A percentile compares a stretch with the other conserved stretches of the same genome.
Evolutionary conservation across 495 filamentous ascomycete genomes (phyloP).

Genomic region (Trichoderma asperelloides): DNA sequence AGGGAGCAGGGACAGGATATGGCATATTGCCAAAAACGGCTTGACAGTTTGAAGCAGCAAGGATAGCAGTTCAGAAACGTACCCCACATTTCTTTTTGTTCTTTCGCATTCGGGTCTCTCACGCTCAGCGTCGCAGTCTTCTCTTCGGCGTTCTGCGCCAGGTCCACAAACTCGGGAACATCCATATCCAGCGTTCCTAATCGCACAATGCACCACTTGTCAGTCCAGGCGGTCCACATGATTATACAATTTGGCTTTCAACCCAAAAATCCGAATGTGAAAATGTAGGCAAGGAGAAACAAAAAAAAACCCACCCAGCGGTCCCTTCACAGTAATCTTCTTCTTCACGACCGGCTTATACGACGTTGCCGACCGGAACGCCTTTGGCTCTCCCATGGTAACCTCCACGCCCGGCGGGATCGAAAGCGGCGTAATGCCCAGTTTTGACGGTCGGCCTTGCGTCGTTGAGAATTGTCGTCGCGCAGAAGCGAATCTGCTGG

Average conservation of each 20-base stretch:
- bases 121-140: slow-evolving; percentile 59
- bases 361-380: slow-evolving; percentile 41
- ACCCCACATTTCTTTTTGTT: slow-evolving; percentile 98
- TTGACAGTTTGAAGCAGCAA: neutral
- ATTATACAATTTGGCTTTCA: neutral
- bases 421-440: slow-evolving; percentile 72
- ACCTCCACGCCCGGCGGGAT: slow-evolving; percentile 78
- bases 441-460: slow-evolving; percentile 58
- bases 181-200: slow-evolving; percentile 45
- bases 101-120: slow-evolving; percentile 48
- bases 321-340: slow-evolving; percentile 62
- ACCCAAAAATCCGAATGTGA: neutral
- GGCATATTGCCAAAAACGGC: neutral
- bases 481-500: slow-evolving; percentile 12
- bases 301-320: slow-evolving; percentile 47
- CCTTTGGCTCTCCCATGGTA: slow-evolving; percentile 49
- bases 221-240: neutral
- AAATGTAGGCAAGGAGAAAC: neutral
- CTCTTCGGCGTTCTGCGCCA: slow-evolving; percentile 52
- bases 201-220: neutral
- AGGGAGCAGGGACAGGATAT: no score
- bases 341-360: slow-evolving; percentile 46
- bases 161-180: slow-evolving; percentile 61
- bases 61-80: slow-evolving; percentile 25
- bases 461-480: slow-evolving; percentile 65